phyloP scores from a whole-genome alignment of 1,284 basidiomycete species.

The Puccinia coronata region DNA sequence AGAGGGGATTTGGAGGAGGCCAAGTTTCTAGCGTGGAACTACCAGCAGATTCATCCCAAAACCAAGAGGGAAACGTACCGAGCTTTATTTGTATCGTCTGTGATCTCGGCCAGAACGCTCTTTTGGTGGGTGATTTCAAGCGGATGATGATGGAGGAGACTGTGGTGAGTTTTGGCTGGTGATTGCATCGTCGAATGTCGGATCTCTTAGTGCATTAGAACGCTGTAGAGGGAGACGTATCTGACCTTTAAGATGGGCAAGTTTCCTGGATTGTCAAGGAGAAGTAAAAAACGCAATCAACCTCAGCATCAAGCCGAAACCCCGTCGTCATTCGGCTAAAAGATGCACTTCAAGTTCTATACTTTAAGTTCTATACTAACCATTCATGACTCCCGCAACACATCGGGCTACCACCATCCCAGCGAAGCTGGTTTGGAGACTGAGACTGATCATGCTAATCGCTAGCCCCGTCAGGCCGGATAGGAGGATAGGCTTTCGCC shows the following conservation, averaged over 20 bases:
- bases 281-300: too few relatives aligned
- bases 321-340: too few relatives aligned
- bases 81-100: conserved; percentile 47
- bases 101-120: conserved; percentile 40
- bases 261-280: not conserved
- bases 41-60: not conserved
- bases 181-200: not conserved
- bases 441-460: conserved; percentile 50
- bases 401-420: conserved; percentile 41
- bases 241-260: conserved; percentile 31
- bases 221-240: not conserved
- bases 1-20: not conserved
- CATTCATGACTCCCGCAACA: conserved; percentile 45
- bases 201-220: too few relatives aligned
- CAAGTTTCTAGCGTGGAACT: not conserved
- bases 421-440: conserved; percentile 35
- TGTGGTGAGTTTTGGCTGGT: not conserved
- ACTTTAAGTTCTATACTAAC: not conserved
- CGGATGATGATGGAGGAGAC: too few relatives aligned
- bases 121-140: not conserved
- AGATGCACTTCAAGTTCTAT: too few relatives aligned
- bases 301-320: too few relatives aligned
- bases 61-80: conserved; percentile 2
- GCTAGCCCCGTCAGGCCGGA: conserved; percentile 51
- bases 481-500: conserved; percentile 52